These are phyloP conservation scores for Salvia hispanica DNA, from an alignment of 257 asterid genomes.

Conservation along the genomic window DNA sequence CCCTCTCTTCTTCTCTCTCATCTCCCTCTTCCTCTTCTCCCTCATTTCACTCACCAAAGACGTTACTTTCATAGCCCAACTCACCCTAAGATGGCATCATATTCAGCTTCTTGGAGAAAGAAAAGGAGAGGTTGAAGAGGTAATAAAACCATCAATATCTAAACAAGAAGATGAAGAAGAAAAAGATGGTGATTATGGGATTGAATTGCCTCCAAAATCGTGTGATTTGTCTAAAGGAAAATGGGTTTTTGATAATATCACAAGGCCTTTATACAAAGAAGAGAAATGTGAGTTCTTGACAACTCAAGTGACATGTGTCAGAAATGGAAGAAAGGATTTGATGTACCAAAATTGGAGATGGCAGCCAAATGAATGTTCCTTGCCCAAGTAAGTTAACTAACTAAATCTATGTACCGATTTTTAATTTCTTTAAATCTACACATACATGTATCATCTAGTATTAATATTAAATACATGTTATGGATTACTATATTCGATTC, in stretches of 20 bases:
- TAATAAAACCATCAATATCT: neutral
- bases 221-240: slow-evolving; percentile 67
- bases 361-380: slow-evolving; percentile 73
- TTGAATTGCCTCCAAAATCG: slow-evolving; percentile 49
- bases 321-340: slow-evolving; percentile 63
- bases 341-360: slow-evolving; percentile 74
- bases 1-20: slow-evolving; percentile 29
- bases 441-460: neutral
- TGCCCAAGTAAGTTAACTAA: slow-evolving; percentile 55
- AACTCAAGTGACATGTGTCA: slow-evolving; percentile 65
- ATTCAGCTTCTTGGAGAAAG: neutral
- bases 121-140: neutral
- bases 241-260: slow-evolving; percentile 63
- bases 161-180: neutral
- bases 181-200: slow-evolving; percentile 20
- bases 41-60: slow-evolving; percentile 36
- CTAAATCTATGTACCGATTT: too few relatives aligned
- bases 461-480: neutral
- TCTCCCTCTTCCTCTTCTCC: slow-evolving; percentile 31
- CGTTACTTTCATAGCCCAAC: slow-evolving; percentile 34
- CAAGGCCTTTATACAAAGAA: slow-evolving; percentile 64
- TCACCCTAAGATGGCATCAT: slow-evolving; percentile 32
- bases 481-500: too few relatives aligned
- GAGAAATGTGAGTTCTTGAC: slow-evolving; percentile 67
- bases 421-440: too few relatives aligned